phyloP scores from a whole-genome alignment of 1,139 yeast genomes.

The Eremothecium gossypii region DNA sequence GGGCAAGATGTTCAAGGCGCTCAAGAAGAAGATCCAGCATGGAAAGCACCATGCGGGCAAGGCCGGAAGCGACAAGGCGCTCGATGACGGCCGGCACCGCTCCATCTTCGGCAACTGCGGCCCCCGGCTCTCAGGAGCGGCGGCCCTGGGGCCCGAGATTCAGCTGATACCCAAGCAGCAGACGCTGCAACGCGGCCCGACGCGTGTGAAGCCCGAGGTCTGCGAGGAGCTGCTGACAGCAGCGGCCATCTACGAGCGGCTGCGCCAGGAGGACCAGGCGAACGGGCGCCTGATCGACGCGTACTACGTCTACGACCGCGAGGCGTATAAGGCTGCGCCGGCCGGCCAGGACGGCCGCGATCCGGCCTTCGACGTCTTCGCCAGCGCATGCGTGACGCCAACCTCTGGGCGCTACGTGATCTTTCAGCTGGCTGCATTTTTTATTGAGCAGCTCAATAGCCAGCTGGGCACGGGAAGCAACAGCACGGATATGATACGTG shows the following conservation, averaged over 20 bases:
- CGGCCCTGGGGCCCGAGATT: not conserved
- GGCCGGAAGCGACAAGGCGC: not conserved
- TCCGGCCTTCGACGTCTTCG: conserved; percentile 23
- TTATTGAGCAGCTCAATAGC: conserved; percentile 19
- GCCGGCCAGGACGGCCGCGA: conserved; percentile 8
- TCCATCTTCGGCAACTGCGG: not conserved
- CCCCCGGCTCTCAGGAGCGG: not conserved
- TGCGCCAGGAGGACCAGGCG: conserved; percentile 4
- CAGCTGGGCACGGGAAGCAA: conserved; percentile 9
- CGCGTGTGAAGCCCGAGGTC: not conserved
- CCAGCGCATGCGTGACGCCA: conserved; percentile 23
- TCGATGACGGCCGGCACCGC: not conserved
- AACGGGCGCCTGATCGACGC: conserved; percentile 5
- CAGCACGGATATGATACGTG: conserved; percentile 9
- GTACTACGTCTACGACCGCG: conserved; percentile 15
- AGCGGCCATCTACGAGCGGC: conserved; percentile 3
- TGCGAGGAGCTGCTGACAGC: not conserved
- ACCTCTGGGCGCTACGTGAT: conserved; percentile 29
- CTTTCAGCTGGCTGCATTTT: conserved; percentile 26
- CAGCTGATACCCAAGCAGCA: not conserved
- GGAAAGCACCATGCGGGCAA: not conserved
- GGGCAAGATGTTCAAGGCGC: conserved; percentile 1
- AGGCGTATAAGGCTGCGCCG: conserved; percentile 8
- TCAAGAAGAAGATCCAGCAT: not conserved
- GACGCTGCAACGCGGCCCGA: too few species aligned